A percentile compares a stretch with the other conserved stretches of the same genome.
Evolutionary conservation across 2,329 filamentous ascomycete species (phyloP).

Genomic region (Nemania sp.): DNA sequence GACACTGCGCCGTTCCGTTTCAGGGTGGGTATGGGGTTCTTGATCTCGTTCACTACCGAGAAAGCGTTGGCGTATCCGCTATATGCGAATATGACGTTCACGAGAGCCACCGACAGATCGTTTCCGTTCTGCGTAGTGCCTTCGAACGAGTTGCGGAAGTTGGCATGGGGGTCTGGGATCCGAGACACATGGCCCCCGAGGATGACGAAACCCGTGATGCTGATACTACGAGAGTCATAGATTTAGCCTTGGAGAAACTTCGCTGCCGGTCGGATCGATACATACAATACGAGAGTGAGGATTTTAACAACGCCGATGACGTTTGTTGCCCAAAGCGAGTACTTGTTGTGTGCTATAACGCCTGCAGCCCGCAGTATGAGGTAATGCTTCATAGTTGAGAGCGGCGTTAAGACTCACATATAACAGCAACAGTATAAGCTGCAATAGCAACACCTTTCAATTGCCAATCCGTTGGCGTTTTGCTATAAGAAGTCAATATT

Average conservation of each 20-base stretch:
- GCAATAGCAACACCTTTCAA: slow-evolving; percentile 69
- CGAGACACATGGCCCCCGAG: slow-evolving; percentile 57
- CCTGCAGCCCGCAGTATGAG: slow-evolving; percentile 29
- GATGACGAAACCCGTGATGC: slow-evolving; percentile 64
- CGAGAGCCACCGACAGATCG: slow-evolving; percentile 60
- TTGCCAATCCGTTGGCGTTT: slow-evolving; percentile 61
- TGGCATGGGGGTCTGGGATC: slow-evolving; percentile 54
- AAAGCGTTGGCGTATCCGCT: slow-evolving; percentile 63
- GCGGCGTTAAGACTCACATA: slow-evolving; percentile 50
- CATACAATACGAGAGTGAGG: slow-evolving; percentile 60
- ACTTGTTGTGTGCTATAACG: slow-evolving; percentile 59
- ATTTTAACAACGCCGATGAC: slow-evolving; percentile 63
- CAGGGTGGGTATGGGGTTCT: slow-evolving; percentile 62
- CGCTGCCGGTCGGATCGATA: neutral
- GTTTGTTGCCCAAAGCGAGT: slow-evolving; percentile 60
- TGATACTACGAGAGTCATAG: slow-evolving; percentile 43
- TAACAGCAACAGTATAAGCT: slow-evolving; percentile 61
- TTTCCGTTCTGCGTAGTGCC: slow-evolving; percentile 50
- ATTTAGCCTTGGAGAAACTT: neutral
- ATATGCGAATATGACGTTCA: slow-evolving; percentile 64
- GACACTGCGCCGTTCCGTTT: slow-evolving; percentile 55
- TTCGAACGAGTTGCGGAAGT: slow-evolving; percentile 60
- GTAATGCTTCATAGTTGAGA: neutral
- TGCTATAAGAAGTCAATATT: slow-evolving; percentile 12
- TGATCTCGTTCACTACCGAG: slow-evolving; percentile 60